phyloP scores from a whole-genome alignment of 768 basidiomycete species.

The Mycena galericulata region DNA sequence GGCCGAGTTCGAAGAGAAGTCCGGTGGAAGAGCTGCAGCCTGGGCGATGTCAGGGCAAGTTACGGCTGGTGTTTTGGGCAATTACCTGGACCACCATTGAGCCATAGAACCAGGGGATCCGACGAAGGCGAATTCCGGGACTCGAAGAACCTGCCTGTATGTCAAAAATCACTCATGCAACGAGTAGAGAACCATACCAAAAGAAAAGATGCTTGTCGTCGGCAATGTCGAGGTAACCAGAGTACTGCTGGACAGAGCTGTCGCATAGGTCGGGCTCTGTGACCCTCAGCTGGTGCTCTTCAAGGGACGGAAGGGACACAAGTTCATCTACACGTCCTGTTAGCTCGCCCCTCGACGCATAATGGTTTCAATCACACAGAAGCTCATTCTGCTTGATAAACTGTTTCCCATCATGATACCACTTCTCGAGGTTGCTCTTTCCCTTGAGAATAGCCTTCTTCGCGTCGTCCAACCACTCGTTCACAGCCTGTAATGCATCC shows the following conservation, averaged over 20 bases:
- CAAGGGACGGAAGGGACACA: conserved; percentile 64
- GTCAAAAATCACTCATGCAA: neutral
- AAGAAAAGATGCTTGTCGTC: conserved; percentile 89
- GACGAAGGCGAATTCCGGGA: conserved; percentile 76
- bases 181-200: conserved; percentile 62
- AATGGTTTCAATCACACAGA: conserved; percentile 58
- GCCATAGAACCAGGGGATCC: conserved; percentile 91
- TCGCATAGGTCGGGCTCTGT: conserved; percentile 84
- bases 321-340: conserved; percentile 66
- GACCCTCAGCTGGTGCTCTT: conserved; percentile 67
- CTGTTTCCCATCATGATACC: conserved; percentile 71
- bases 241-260: conserved; percentile 80
- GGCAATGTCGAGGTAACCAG: conserved; percentile 86
- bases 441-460: conserved; percentile 58
- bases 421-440: conserved; percentile 67
- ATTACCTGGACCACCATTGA: conserved; percentile 80
- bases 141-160: conserved; percentile 85
- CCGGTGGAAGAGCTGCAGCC: conserved; percentile 81
- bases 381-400: conserved; percentile 80
- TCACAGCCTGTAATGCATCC: conserved; percentile 36
- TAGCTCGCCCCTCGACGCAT: neutral
- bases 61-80: neutral
- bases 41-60: neutral
- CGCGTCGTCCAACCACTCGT: conserved; percentile 54
- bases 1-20: conserved; percentile 92